Percentiles rank a stretch among this genome's conserved stretches.
phyloP scores from a whole-genome alignment of 1,284 basidiomycete species.

The Puccinia novopanici region DNA sequence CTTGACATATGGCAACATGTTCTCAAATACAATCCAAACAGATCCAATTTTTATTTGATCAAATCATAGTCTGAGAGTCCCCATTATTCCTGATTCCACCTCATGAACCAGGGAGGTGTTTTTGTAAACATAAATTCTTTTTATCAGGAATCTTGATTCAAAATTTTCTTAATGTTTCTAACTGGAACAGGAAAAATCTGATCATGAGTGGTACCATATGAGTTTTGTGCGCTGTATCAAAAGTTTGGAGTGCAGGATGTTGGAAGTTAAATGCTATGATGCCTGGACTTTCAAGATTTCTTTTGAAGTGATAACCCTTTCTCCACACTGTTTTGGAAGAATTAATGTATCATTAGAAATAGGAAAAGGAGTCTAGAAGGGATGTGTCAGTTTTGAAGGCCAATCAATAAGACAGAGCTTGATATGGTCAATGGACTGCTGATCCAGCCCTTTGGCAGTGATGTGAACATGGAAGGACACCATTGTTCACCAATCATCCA shows the following conservation, averaged over 20 bases:
- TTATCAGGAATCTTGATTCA: neutral
- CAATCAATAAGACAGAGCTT: neutral
- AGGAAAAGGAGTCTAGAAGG: neutral
- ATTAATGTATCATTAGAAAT: neutral
- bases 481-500: no score
- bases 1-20: neutral
- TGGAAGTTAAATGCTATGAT: neutral
- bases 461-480: no score
- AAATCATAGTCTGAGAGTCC: neutral
- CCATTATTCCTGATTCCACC: neutral
- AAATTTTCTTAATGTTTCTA: neutral
- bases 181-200: neutral
- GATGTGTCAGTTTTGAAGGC: neutral
- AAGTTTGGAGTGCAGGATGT: slow-evolving; percentile 1
- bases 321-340: neutral
- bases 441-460: no score
- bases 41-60: neutral
- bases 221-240: neutral
- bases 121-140: neutral
- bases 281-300: neutral
- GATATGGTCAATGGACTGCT: no score
- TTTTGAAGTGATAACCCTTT: neutral
- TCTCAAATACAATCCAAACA: neutral
- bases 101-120: slow-evolving; percentile 14
- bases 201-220: slow-evolving; percentile 3